A percentile compares a stretch with the other conserved stretches of the same genome.
Conservation (phyloP, 2,329 filamentous ascomycete genomes). For the Thelonectria rubi region DNA sequence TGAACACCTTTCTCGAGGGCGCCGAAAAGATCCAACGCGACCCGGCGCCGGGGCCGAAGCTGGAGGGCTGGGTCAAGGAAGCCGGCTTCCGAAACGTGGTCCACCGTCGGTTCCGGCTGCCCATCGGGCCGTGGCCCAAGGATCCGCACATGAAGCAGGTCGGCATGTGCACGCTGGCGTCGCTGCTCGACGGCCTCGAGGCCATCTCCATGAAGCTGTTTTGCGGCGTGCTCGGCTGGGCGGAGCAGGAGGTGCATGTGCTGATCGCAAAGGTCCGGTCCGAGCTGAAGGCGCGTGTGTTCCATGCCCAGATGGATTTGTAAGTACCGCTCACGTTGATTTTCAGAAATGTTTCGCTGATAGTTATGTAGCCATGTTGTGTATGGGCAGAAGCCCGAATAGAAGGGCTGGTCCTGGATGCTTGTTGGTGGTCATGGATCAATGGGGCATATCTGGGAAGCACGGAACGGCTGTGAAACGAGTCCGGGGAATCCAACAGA, state of each 20-base stretch:
- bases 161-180: conserved; percentile 36
- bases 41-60: conserved; percentile 36
- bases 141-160: conserved; percentile 45
- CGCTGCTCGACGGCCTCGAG: conserved; percentile 21
- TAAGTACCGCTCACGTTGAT: background rate
- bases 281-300: conserved; percentile 11
- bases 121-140: conserved; percentile 50
- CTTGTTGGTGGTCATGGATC: no score
- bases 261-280: conserved; percentile 12
- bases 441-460: no score
- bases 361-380: conserved; percentile 16
- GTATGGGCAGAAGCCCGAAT: conserved; percentile 19
- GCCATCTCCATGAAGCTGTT: conserved; percentile 18
- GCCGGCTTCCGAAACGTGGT: conserved; percentile 49
- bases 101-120: conserved; percentile 44
- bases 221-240: conserved; percentile 16
- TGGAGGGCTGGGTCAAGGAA: conserved; percentile 44
- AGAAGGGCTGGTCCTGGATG: no score
- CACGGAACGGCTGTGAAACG: no score
- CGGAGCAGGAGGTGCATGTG: conserved; percentile 18
- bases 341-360: background rate
- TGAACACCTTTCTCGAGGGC: conserved; percentile 30
- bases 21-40: conserved; percentile 33
- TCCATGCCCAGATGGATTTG: conserved; percentile 26
- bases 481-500: no score